Base-by-base conservation (phyloP, 352 stramenopile genomes). In the Pythium insidiosum region DNA sequence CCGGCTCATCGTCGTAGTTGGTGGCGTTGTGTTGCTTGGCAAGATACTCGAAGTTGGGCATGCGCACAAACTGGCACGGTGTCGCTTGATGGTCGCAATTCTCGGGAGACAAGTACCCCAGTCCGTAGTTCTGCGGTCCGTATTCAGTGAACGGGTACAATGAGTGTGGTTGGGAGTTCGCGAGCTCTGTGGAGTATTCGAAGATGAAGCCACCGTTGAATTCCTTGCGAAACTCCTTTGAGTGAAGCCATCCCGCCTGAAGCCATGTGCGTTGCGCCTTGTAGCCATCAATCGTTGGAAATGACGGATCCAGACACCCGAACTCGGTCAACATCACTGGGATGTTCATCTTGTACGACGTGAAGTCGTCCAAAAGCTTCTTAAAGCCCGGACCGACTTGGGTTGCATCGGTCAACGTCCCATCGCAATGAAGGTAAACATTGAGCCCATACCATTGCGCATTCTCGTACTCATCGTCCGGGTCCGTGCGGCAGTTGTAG, bases 401-500 rank as follows among this genome's bases (percentile, higher is more conserved):
- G 22, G 30, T 50, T 23, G 68, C 50, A 11, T 52, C 53, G 6
- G 60, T 76, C 20, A 58, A 43, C 5, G 22, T 34, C n/a, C 47
- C 53, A 45, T 94, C 63, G 48, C 81, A 96, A 40, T 86, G 76
- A 38, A 80, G 53, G 43, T 95, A 94, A 38, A 75, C 64, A 50
- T 95, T 96, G n/a, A 95, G 37, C 15, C 78, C 84, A 47, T 88
- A 94, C 78, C 78, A 95, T 53, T 94, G 69, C 1, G 76, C 70
- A 29, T 78, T 80, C 53, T 94, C 78, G 33, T 85, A 77, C 53
- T 57, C 23, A 43, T 96, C 85, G 1, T 23, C 66, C 3, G 63
- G 44, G 47, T 88, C 65, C 0, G 71, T 85, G 48, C 73, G 61
- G 58, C 85, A 96, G 56, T 88, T 88, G 57, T 93, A 96, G 55